Percentiles rank a stretch among this genome's conserved stretches.
Evolutionary conservation across 164 flowering plant species (phyloP).

Genomic region (Annona squamosa): DNA sequence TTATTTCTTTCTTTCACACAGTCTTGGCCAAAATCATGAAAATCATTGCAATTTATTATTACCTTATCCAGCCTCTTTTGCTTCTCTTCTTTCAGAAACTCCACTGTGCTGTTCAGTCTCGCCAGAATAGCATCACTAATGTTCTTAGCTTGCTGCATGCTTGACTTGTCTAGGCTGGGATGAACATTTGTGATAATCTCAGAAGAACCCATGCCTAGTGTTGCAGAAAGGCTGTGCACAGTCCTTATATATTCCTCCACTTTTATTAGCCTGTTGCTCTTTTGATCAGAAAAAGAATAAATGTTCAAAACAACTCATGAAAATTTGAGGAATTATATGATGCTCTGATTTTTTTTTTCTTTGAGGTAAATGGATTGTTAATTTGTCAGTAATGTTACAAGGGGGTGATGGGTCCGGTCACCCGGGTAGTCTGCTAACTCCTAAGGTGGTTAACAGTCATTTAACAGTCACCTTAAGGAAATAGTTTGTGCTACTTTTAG

Average conservation of each 20-base stretch:
- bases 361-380: too few relatives aligned
- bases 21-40: background rate
- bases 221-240: conserved; percentile 47
- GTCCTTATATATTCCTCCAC: conserved; percentile 51
- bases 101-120: conserved; percentile 56
- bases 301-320: background rate
- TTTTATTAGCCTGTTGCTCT: conserved; percentile 68
- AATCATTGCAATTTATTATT: conserved; percentile 2
- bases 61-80: conserved; percentile 72
- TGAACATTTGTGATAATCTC: conserved; percentile 66
- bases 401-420: too few relatives aligned
- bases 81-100: conserved; percentile 75
- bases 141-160: conserved; percentile 53
- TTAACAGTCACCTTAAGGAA: too few relatives aligned
- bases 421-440: too few relatives aligned
- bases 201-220: conserved; percentile 73
- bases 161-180: conserved; percentile 67
- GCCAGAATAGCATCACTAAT: conserved; percentile 66
- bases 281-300: conserved; percentile 10
- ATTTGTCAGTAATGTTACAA: too few relatives aligned
- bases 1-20: background rate
- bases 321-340: background rate
- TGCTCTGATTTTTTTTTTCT: background rate
- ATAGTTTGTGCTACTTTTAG: too few relatives aligned
- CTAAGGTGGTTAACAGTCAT: too few relatives aligned